Evolutionary conservation across 2,329 filamentous ascomycete species (phyloP).

Genomic region (Penicillium psychrosexuale): DNA sequence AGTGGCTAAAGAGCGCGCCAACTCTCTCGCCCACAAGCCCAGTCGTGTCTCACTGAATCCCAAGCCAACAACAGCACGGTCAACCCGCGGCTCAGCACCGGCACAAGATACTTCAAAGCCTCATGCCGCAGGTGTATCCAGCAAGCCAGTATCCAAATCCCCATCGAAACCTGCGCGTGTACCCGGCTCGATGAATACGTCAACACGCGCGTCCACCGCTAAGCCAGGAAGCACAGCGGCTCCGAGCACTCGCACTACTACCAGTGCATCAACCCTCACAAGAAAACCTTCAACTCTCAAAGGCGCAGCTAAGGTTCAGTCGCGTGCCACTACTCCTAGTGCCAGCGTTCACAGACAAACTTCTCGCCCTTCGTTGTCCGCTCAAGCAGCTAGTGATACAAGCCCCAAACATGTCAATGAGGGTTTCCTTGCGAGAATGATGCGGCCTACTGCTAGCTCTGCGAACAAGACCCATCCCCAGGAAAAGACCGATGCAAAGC

Average conservation of each 20-base stretch:
- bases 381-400: constrained; percentile 29
- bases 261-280: constrained; percentile 26
- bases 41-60: constrained; percentile 33
- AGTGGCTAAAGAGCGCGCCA: constrained; percentile 30
- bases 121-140: constrained; percentile 21
- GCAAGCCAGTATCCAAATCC: constrained; percentile 37
- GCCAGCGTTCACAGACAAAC: constrained; percentile 31
- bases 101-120: constrained; percentile 28
- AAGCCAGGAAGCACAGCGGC: constrained; percentile 27
- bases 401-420: constrained; percentile 43
- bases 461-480: constrained; percentile 49
- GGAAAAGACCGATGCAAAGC: constrained; percentile 45
- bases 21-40: constrained; percentile 29
- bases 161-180: constrained; percentile 42
- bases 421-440: constrained; percentile 51
- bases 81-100: constrained; percentile 31
- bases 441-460: constrained; percentile 51
- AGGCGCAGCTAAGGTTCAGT: constrained; percentile 21
- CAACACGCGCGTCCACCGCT: constrained; percentile 41
- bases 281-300: constrained; percentile 40
- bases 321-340: constrained; percentile 24
- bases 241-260: constrained; percentile 28
- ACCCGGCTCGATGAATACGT: constrained; percentile 40
- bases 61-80: constrained; percentile 24
- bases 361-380: constrained; percentile 32